A percentile compares a stretch with the other conserved stretches of the same genome.
Evolutionary conservation across 2,329 filamentous ascomycete genomes (phyloP).

Genomic region (Arthroderma sp.): DNA sequence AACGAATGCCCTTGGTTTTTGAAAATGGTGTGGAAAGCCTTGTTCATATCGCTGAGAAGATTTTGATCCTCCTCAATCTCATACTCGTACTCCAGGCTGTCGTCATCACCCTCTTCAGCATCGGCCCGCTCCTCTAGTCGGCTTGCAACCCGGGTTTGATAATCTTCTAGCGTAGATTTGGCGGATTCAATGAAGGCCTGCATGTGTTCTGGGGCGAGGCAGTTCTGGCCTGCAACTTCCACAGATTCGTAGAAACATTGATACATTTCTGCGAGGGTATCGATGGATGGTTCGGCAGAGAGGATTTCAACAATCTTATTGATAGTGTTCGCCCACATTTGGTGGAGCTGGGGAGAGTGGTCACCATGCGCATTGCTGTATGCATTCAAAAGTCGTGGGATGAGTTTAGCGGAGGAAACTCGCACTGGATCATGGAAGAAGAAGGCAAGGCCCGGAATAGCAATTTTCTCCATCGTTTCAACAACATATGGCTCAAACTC

Average conservation of each 20-base stretch:
- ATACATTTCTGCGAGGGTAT: constrained; percentile 97
- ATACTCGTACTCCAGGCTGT: constrained; percentile 71
- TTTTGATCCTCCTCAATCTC: constrained; percentile 97
- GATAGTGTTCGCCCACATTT: constrained; percentile 72
- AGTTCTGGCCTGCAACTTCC: constrained; percentile 80
- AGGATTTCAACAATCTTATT: constrained; percentile 89
- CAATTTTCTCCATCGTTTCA: constrained; percentile 93
- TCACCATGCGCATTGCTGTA: constrained; percentile 86
- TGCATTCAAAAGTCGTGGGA: constrained; percentile 82
- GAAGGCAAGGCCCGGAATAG: constrained; percentile 83
- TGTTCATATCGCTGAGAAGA: constrained; percentile 97
- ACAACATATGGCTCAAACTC: constrained; percentile 84
- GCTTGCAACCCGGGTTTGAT: constrained; percentile 71
- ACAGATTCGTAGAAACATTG: constrained; percentile 99
- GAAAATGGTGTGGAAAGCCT: constrained; percentile 97
- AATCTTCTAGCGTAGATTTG: constrained; percentile 77
- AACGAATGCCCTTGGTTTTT: constrained; percentile 85
- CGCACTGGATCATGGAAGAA: constrained; percentile 98
- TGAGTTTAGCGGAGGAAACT: constrained; percentile 85
- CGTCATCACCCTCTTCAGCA: constrained; percentile 78
- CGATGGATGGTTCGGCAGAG: constrained; percentile 84
- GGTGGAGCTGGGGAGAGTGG: constrained; percentile 63
- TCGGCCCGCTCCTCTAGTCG: constrained; percentile 76
- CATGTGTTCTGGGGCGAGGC: constrained; percentile 68
- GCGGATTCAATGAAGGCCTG: constrained; percentile 74